Evolutionary conservation across 306 rosid species (phyloP).

Genomic region (Citrullus amarus): DNA sequence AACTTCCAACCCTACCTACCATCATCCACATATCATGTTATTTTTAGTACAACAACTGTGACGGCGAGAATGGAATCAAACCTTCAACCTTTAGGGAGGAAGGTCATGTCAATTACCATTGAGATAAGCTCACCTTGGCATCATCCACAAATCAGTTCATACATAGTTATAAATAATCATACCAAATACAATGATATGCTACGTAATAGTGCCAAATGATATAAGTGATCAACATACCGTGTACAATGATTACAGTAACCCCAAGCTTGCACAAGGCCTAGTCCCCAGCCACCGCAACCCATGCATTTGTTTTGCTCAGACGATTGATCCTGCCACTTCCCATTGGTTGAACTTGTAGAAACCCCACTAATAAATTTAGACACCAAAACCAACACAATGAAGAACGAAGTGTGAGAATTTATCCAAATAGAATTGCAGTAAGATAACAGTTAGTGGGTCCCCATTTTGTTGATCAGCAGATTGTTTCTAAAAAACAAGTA

Average conservation of each 20-base stretch:
- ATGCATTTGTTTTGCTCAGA: conserved; percentile 43
- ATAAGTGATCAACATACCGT: conserved; percentile 30
- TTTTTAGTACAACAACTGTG: too few species aligned
- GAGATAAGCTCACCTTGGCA: too few species aligned
- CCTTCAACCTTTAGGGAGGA: too few species aligned
- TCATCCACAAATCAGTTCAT: neutral
- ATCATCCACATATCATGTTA: neutral
- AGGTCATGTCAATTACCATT: too few species aligned
- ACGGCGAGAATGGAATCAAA: too few species aligned
- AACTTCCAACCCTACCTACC: neutral
- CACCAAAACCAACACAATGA: conserved; percentile 2
- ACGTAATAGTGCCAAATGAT: neutral
- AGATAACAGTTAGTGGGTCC: neutral
- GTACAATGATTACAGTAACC: conserved; percentile 90
- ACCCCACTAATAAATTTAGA: conserved; percentile 4
- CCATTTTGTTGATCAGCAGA: neutral
- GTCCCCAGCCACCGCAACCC: conserved; percentile 90
- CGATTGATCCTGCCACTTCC: conserved; percentile 24
- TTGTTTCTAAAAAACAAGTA: neutral
- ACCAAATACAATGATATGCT: neutral
- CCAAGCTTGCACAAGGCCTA: conserved; percentile 80
- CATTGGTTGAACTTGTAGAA: conserved; percentile 12
- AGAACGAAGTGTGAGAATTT: neutral
- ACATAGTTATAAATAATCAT: neutral
- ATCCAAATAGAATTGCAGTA: neutral